phyloP scores from a whole-genome alignment of 768 basidiomycete genomes.

The Hypsizygus marmoreus region DNA sequence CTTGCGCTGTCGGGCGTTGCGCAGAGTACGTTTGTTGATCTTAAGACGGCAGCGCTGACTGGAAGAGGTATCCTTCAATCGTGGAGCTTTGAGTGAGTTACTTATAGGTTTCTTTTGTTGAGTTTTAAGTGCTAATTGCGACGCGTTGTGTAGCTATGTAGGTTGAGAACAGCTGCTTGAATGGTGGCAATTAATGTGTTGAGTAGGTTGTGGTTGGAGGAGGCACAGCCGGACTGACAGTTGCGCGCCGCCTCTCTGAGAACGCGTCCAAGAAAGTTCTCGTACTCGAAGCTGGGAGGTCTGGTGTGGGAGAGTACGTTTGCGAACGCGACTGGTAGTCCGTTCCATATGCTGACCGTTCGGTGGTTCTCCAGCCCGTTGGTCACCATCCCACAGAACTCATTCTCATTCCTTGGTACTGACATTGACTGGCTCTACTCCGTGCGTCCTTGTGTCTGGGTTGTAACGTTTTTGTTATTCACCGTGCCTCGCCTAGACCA shows the following conservation, averaged over 20 bases:
- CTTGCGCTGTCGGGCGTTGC: constrained; percentile 14
- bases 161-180: background rate
- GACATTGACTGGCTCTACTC: constrained; percentile 29
- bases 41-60: constrained; percentile 11
- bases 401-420: constrained; percentile 27
- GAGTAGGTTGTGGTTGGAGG: constrained; percentile 32
- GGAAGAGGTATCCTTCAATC: constrained; percentile 19
- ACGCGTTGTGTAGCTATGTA: constrained; percentile 12
- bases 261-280: constrained; percentile 22
- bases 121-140: constrained; percentile 6
- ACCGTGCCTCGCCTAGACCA: constrained; percentile 16
- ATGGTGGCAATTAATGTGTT: no score
- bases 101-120: background rate
- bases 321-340: background rate
- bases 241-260: constrained; percentile 33
- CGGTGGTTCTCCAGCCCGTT: constrained; percentile 20
- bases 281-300: constrained; percentile 34
- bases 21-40: constrained; percentile 21
- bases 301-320: constrained; percentile 26
- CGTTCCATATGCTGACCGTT: background rate
- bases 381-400: constrained; percentile 29
- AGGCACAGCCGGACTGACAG: constrained; percentile 35
- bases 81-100: constrained; percentile 24
- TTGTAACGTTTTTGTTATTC: background rate
- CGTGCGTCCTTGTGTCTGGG: constrained; percentile 10